phyloP scores from a whole-genome alignment of 768 basidiomycete species.

The Galerina marginata region DNA sequence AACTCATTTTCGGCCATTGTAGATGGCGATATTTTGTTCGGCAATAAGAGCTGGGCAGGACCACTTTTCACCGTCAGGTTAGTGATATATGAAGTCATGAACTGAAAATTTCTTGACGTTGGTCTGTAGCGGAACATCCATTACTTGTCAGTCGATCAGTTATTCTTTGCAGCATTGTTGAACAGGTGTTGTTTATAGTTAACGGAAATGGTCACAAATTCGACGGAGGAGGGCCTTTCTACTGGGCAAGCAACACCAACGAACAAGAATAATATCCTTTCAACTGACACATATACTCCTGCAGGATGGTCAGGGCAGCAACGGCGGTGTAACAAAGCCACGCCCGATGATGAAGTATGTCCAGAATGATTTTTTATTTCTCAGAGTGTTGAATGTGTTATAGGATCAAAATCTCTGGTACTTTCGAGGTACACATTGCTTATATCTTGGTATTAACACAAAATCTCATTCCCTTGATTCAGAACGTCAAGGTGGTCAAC shows the following conservation, averaged over 20 bases:
- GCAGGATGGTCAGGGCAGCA: constrained; percentile 44
- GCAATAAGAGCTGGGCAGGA: constrained; percentile 54
- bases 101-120: neutral
- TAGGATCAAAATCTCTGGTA: constrained; percentile 46
- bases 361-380: no score
- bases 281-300: neutral
- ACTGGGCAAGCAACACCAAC: constrained; percentile 36
- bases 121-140: constrained; percentile 46
- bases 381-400: neutral
- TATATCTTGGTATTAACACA: neutral
- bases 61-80: constrained; percentile 61
- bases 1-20: neutral
- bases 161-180: neutral
- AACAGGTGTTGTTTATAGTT: constrained; percentile 27
- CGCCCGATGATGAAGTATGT: constrained; percentile 50
- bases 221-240: constrained; percentile 49
- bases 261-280: neutral
- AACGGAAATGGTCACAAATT: constrained; percentile 48
- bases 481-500: constrained; percentile 47
- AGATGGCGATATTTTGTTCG: constrained; percentile 67
- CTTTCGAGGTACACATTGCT: constrained; percentile 31
- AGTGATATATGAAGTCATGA: neutral
- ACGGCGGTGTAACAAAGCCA: constrained; percentile 46
- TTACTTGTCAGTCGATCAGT: constrained; percentile 48
- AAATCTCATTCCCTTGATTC: neutral